Conservation (phyloP, 495 filamentous ascomycete genomes). For the Ascodesmis nigricans region DNA sequence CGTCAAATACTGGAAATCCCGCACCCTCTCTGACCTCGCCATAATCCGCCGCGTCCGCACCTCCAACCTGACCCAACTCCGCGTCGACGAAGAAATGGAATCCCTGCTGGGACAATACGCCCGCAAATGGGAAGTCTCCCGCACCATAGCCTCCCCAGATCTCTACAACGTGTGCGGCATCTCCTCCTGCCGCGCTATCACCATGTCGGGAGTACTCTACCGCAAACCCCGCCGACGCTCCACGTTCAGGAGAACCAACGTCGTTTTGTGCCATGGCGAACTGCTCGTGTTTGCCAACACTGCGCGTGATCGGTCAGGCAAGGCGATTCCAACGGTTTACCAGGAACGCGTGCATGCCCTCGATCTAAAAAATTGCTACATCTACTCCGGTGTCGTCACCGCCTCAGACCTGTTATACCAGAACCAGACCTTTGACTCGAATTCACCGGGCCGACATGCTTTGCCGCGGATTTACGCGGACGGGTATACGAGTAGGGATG, state of each 20-base stretch:
- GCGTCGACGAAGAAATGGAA: conserved; percentile 51
- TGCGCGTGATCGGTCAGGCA: conserved; percentile 34
- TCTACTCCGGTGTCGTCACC: conserved; percentile 47
- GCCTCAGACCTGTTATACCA: conserved; percentile 46
- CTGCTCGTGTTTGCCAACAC: conserved; percentile 40
- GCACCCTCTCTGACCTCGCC: conserved; percentile 32
- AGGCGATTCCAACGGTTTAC: conserved; percentile 38
- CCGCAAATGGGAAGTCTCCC: conserved; percentile 50
- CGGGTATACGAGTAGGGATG: conserved; percentile 43
- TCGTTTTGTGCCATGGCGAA: conserved; percentile 41
- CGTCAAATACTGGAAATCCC: conserved; percentile 44
- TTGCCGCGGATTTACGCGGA: conserved; percentile 45
- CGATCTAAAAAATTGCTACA: conserved; percentile 45
- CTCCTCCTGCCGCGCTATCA: conserved; percentile 41
- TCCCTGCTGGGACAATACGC: conserved; percentile 46
- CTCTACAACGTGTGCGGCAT: conserved; percentile 51
- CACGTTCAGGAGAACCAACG: conserved; percentile 39
- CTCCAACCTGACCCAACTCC: conserved; percentile 38
- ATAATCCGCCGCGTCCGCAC: conserved; percentile 34
- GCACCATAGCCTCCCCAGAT: conserved; percentile 39
- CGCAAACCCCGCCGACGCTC: conserved; percentile 42
- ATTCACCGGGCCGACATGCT: conserved; percentile 39
- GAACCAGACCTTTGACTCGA: conserved; percentile 47
- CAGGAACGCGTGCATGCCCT: conserved; percentile 37
- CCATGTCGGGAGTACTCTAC: conserved; percentile 43